Evolutionary conservation across 2,329 filamentous ascomycete species (phyloP).

Genomic region (Elsinoe perseae): DNA sequence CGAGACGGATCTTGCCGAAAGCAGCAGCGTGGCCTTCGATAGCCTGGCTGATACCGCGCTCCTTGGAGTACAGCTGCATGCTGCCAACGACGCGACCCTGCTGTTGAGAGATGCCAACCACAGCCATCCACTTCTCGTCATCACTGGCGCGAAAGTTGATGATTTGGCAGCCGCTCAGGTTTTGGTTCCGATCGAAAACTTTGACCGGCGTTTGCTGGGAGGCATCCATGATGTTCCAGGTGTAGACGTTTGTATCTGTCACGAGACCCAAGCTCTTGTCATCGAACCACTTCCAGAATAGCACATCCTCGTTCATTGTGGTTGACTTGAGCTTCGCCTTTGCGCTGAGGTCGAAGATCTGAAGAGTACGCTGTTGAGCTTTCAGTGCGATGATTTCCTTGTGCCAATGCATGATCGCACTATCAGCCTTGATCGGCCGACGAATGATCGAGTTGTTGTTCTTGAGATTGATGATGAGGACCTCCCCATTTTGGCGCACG

Average conservation of each 20-base stretch:
- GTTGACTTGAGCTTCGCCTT: conserved; percentile 97
- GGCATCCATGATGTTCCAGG: conserved; percentile 94
- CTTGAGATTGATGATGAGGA: conserved; percentile 96
- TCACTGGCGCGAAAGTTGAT: conserved; percentile 98
- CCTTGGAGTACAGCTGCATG: conserved; percentile 95
- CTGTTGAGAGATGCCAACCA: conserved; percentile 91
- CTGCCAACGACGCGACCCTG: conserved; percentile 88
- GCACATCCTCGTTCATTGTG: conserved; percentile 92
- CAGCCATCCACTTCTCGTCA: conserved; percentile 96
- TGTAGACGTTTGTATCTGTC: conserved; percentile 83
- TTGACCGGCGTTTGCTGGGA: conserved; percentile 73
- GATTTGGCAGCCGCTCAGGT: conserved; percentile 87
- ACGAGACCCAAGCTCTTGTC: conserved; percentile 81
- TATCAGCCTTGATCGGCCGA: conserved; percentile 96
- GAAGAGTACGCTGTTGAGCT: conserved; percentile 85
- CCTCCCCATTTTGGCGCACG: conserved; percentile 92
- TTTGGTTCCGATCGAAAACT: conserved; percentile 88
- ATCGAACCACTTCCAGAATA: conserved; percentile 99
- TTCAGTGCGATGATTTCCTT: conserved; percentile 95
- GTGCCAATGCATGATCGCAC: conserved; percentile 98
- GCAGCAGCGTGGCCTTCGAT: conserved; percentile 96
- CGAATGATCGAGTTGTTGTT: conserved; percentile 93
- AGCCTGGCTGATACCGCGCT: conserved; percentile 92
- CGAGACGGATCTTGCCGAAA: conserved; percentile 81
- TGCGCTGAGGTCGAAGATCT: conserved; percentile 90